Evolutionary conservation across 371 early-diverging fungal genomes (phyloP), one percentile per base, ranked within the genome.

Genomic region (Cokeromyces recurvatus): DNA sequence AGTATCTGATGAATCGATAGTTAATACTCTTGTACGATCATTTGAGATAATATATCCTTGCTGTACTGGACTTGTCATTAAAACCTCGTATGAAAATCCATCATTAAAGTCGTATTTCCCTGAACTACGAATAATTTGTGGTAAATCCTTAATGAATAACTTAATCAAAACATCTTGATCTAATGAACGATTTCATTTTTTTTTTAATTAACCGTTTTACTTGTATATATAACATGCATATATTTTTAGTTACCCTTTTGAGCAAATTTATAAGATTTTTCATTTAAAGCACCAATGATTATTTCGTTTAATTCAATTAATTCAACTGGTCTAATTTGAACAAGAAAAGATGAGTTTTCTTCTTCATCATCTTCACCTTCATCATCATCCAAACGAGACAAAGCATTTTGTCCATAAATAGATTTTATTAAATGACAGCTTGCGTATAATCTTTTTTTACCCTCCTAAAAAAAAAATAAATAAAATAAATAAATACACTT

Each of bases 31-130:
- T 0, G 74, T 74, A 14, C 51, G 47, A 14, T 64, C 68, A 12
- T 57, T 46, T 1, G 68, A 53, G 15, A 50, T 12, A 23, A 85
- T 64, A 41, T 71, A 66, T 0, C 89, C 87, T 56, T 88, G 89
- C 25, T 82, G 64, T 0, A 87, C 85, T 2, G 89, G 85, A 46
- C 68, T 74, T 37, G 76, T 71, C 79, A 79, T 82, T 34, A 88
- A 56, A 2, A 81, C 75, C 23, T 53, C 46, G 44, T 48, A 68
- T 16, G 48, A 23, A 10, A 59, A 35, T 5, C 42, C 49, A 29
- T 51, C 15, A 4, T 54, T 29, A 43, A 65, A 57, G 47, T 54
- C 10, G 43, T 62, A 62, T 62, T 62, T 29, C 21, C 48, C 43
- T 57, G 74, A 49, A 53, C 68, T 53, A 57, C 81, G 74, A 46